Percentiles rank a stretch among this genome's conserved stretches.
Evolutionary conservation across 495 filamentous ascomycete species (phyloP).

Genomic region (Pyrenopolyporus hunteri): DNA sequence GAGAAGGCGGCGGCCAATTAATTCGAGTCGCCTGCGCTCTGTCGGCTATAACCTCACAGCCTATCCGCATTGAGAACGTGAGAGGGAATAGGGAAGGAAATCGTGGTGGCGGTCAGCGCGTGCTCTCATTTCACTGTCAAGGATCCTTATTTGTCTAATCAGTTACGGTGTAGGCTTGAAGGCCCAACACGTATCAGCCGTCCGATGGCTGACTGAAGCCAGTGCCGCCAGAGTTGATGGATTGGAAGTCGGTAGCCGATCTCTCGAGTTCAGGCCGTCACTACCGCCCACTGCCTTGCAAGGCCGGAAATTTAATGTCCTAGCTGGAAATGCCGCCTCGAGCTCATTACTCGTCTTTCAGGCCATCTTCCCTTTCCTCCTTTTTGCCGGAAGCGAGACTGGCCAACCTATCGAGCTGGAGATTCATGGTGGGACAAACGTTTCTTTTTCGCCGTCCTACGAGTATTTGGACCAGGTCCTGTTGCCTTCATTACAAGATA

Average conservation of each 20-base stretch:
- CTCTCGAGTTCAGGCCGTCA: conserved; percentile 58
- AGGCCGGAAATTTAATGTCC: conserved; percentile 51
- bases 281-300: conserved; percentile 46
- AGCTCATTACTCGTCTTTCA: conserved; percentile 78
- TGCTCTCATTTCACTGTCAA: background rate
- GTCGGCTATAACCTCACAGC: conserved; percentile 67
- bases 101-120: conserved; percentile 48
- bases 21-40: conserved; percentile 74
- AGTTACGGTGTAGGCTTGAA: conserved; percentile 65
- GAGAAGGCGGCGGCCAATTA: conserved; percentile 87
- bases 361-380: conserved; percentile 77
- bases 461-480: conserved; percentile 82
- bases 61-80: conserved; percentile 71
- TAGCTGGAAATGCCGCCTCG: conserved; percentile 49
- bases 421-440: conserved; percentile 81
- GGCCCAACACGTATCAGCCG: conserved; percentile 72
- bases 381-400: conserved; percentile 59
- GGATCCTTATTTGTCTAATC: conserved; percentile 11
- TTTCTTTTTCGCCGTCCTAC: conserved; percentile 70
- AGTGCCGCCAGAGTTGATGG: conserved; percentile 66
- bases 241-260: conserved; percentile 59
- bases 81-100: conserved; percentile 66
- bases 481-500: conserved; percentile 66
- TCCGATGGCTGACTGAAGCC: conserved; percentile 67
- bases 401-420: conserved; percentile 58